Base-by-base conservation (phyloP, 371 early-diverging fungal genomes). In the Mucor lusitanicus region DNA sequence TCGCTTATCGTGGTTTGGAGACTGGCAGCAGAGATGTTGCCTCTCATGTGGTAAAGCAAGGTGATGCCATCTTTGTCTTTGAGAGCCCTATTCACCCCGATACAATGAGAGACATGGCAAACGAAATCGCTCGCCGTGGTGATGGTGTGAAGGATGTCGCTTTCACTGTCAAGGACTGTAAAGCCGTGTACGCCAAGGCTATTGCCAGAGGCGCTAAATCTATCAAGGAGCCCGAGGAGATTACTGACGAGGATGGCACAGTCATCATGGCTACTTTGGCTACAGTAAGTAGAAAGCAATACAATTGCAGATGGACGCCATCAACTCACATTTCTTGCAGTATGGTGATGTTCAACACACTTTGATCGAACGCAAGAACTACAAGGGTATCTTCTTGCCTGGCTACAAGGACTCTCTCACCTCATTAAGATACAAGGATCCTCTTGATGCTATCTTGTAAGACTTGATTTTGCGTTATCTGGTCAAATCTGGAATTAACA, bases 131-230 rank as follows among this genome's bases (percentile, higher is more conserved):
- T 55, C 68, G 70, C 35, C 97, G 96, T 83, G 98, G 97, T 80
- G 98, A 98, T 72, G 95, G 92, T 72, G 97, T 96, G 72, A 92
- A 93, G 79, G 92, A 98, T 83, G 92, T 98, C 46, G 96, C 96
- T 19, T 97, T 97, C 73, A 87, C 91, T 35, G 98, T 97, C 33
- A 95, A 93, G 70, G 90, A 97, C 70, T 91, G 87, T 65, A 85
- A 89, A 58, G 85, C 87, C 61, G 88, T 95, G 71, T 97, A 89
- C 77, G 73, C 78, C 68, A 84, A 89, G 70, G 97, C 97, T n/a
- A 87, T 97, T 21, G 88, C 82, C 63, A 87, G 93, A 63, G 97
- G 97, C 61, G 99, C 97, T 42, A 87, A 80, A 68, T 86, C 92
- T n/a, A 84, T 97, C 62, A 85, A 86, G 44, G 92, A 88, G 48